Evolutionary conservation across 768 basidiomycete genomes (phyloP), one percentile per base, ranked within the genome.

Genomic region (Suillus weaverae): DNA sequence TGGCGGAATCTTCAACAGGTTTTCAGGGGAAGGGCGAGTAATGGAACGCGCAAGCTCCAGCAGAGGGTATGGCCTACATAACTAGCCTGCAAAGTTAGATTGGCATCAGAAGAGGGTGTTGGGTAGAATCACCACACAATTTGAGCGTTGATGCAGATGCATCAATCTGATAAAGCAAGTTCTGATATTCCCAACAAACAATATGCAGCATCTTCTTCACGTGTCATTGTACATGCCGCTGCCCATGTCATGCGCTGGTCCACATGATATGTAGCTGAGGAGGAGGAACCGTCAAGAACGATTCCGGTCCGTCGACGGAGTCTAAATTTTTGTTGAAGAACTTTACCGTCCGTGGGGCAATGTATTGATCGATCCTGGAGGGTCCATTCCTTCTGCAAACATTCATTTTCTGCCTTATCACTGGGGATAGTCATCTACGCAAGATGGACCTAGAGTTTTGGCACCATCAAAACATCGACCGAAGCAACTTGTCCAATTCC

Each of bases 161-260:
- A 61, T 46, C 10, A 61, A 30, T 26, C 60, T 35, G 39, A 11
- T 38, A 13, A 38, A 38, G 36, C 10, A 38, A 38, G 13, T 44
- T 61, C 26, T 18, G n/a, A 64, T 11, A 69, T 41, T 7, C 63
- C 66, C 30, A 69, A 33, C 36, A 69, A 43, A 5, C 56, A 67
- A 44, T 67, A 65, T 35, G 66, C 60, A 20, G 20, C 59, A 38
- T 69, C 66, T 54, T 67, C 68, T 32, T 43, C 43, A 35, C 63
- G 39, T 11, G 68, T 69, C 13, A 61, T 69, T 7, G n/a, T 64
- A 35, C 68, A 41, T 35, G 41, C 59, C 26, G 68, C 44, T 38
- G 5, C 68, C 66, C 66, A 65, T 6, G 20, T 35, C 30, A 69
- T 44, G 35, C 50, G 43, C 22, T 53, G 51, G n/a, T 39, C 33